Evolutionary conservation across 148 eudicot species (phyloP).

Genomic region (Chenopodium album): DNA sequence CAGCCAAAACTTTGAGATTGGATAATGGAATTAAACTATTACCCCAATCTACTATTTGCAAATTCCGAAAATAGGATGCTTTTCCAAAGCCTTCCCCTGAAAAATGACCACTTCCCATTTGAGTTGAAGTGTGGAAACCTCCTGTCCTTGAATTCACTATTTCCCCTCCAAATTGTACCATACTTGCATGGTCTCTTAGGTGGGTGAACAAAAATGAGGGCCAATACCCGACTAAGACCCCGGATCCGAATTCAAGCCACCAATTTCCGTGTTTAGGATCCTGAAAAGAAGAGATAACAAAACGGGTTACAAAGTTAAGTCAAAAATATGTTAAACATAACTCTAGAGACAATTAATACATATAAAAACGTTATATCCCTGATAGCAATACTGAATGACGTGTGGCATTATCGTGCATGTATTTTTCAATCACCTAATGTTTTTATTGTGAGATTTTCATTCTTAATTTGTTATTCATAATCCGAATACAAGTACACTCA

Average conservation of each 20-base stretch:
- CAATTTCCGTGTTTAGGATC: constrained; percentile 94
- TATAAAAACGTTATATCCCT: too few species aligned
- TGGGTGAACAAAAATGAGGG: constrained; percentile 72
- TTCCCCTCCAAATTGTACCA: constrained; percentile 94
- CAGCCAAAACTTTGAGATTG: constrained; percentile 63
- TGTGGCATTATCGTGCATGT: too few species aligned
- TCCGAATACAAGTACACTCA: too few species aligned
- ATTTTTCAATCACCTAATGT: too few species aligned
- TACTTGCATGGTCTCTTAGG: constrained; percentile 63
- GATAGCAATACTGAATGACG: too few species aligned
- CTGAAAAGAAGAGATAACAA: constrained; percentile 26
- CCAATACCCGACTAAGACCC: constrained; percentile 88
- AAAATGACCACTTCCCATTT: constrained; percentile 97
- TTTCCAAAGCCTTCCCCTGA: constrained; percentile 72
- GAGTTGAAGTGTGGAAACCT: constrained; percentile 67
- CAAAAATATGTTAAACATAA: too few species aligned
- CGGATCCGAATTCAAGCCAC: constrained; percentile 91
- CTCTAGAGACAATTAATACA: too few species aligned
- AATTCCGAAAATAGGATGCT: constrained; percentile 76
- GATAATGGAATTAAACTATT: constrained; percentile 61
- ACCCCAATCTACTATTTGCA: constrained; percentile 84
- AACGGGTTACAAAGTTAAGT: not conserved
- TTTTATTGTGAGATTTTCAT: too few species aligned
- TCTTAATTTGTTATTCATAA: too few species aligned
- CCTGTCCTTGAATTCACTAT: constrained; percentile 49